Percentiles rank a stretch among this genome's conserved stretches.
phyloP scores from a whole-genome alignment of 441 rosid genomes.

The Oxalis stricta region DNA sequence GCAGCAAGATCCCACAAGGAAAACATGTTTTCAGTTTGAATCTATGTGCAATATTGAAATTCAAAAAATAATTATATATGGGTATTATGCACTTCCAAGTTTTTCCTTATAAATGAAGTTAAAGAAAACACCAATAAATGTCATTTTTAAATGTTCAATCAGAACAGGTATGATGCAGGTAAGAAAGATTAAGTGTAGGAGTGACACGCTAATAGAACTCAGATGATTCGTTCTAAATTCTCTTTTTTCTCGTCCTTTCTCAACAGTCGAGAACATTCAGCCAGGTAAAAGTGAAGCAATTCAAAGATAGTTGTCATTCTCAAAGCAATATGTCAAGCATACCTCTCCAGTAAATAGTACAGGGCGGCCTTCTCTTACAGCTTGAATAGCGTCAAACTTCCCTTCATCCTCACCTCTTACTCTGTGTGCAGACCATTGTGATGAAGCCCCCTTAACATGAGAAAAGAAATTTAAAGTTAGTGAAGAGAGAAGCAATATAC shows the following conservation, averaged over 20 bases:
- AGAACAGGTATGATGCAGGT: too few species aligned
- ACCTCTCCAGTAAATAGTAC: slow-evolving; percentile 92
- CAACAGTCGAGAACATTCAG: background rate
- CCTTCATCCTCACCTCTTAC: slow-evolving; percentile 26
- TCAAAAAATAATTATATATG: too few species aligned
- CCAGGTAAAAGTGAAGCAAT: background rate
- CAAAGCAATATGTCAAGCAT: slow-evolving; percentile 1
- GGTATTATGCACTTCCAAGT: background rate
- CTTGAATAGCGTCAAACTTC: slow-evolving; percentile 53
- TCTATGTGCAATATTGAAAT: too few species aligned
- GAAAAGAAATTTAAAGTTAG: too few species aligned
- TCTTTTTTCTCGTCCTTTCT: background rate
- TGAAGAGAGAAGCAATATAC: too few species aligned
- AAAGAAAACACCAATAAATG: too few species aligned
- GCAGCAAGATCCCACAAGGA: too few species aligned
- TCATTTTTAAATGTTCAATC: too few species aligned
- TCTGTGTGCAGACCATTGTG: slow-evolving; percentile 74
- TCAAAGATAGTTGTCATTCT: background rate
- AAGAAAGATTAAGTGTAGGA: too few species aligned
- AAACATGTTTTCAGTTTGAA: too few species aligned
- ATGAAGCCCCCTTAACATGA: slow-evolving; percentile 50
- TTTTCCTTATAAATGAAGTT: background rate
- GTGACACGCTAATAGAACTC: background rate
- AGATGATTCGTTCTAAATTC: background rate
- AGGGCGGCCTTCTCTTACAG: slow-evolving; percentile 52